Evolutionary conservation across 1,284 basidiomycete species (phyloP), one percentile per base, ranked within the genome.

Genomic region (Hemileia vastatrix): DNA sequence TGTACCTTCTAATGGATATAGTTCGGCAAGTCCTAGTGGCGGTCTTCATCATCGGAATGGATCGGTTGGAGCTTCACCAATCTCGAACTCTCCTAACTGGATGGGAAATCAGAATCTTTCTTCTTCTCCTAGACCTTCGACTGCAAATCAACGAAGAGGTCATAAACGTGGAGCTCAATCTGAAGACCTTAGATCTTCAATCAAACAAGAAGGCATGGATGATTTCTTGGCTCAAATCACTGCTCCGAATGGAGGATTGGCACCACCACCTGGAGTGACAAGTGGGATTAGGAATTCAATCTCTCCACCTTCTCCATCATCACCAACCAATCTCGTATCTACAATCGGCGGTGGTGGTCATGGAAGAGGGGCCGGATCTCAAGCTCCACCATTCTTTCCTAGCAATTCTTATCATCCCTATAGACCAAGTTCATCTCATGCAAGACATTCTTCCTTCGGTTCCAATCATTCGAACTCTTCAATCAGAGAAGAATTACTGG

Each of bases 181-280:
- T 15, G 71, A 72, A 57, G 71, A 72, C 47, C 47, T 72, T 6
- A 53, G 66, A 27, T 64, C 66, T 13, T 66, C 69, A 24, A 58
- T 66, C 57, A 65, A 60, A 15, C 65, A 64, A 62, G 67, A 69
- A 15, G 54, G 64, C 9, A 59, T 63, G 19, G 66, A 61, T 23
- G 67, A 71, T 43, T 72, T 70, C 56, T 57, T 71, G 1, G 44
- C 60, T 11, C 61, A 67, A 54, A 71, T 72, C 64, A 72, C 71
- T 1, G 67, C 68, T 4, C 67, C 70, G 13, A 66, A 72, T 36
- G 71, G 71, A 8, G 65, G 67, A 8, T 65, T 72, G 31, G 71
- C 70, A 13, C 71, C 71, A 23, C 70, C 70, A 8, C 58, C 64
- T 24, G 27, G 27, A 27, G 27, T 27, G 27, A 27, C 27, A 27